Percentiles rank a stretch among this genome's conserved stretches.
Conservation (phyloP, 176 grass and related monocot species). For the Hyparrhenia diplandra region DNA sequence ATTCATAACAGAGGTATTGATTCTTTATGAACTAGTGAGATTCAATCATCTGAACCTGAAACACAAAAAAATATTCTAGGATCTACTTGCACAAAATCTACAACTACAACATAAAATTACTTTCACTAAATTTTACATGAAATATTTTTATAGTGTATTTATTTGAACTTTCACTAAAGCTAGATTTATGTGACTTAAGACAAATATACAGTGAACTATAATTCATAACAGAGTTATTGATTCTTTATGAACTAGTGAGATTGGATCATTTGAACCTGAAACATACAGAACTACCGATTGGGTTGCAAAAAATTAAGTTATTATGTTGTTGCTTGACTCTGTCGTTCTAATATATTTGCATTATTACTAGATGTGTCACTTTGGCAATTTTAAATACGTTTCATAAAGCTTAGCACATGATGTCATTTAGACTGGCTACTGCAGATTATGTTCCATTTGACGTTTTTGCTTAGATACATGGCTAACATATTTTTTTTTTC, state of each 20-base stretch:
- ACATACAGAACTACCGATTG: not conserved
- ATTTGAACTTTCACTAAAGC: not conserved
- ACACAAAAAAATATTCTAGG: too few relatives aligned
- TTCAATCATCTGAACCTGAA: too few relatives aligned
- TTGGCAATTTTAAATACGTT: not conserved
- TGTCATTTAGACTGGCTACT: not conserved
- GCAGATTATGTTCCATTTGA: not conserved
- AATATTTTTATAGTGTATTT: not conserved
- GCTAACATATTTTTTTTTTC: conserved; percentile 6
- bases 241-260: not conserved
- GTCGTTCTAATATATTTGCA: not conserved
- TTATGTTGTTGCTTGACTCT: conserved; percentile 6
- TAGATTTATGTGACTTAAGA: not conserved
- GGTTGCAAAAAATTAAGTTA: not conserved
- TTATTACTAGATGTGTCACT: not conserved
- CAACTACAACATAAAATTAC: not conserved
- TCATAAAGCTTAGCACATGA: not conserved
- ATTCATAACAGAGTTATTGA: not conserved
- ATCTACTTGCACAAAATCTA: too few relatives aligned
- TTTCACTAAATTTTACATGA: not conserved
- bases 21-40: too few relatives aligned
- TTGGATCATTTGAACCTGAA: not conserved
- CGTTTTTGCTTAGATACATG: not conserved
- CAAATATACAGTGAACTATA: not conserved
- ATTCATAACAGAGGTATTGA: too few relatives aligned